These are phyloP conservation scores for Casuarina equisetifolia DNA, from an alignment of 306 rosid species.

Conservation along the genomic window DNA sequence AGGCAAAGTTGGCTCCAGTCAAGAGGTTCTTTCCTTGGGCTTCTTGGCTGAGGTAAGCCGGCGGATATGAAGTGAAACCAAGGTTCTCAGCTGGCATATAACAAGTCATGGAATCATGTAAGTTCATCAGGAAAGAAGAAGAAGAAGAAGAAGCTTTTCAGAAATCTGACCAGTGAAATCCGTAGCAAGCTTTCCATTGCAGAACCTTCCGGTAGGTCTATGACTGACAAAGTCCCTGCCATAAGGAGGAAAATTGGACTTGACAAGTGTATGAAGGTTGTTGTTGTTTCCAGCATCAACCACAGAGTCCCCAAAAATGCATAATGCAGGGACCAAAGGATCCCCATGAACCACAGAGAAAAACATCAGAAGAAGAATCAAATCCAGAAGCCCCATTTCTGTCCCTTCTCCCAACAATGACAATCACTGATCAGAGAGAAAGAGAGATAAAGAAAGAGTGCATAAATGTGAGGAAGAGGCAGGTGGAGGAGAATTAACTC, in stretches of 20 bases:
- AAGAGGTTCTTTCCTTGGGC: slow-evolving; percentile 51
- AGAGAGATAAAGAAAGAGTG: slow-evolving; percentile 1
- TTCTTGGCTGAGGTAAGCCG: slow-evolving; percentile 59
- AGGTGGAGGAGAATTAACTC: slow-evolving; percentile 8
- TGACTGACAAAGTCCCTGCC: slow-evolving; percentile 66
- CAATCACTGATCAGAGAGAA: neutral
- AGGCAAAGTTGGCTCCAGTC: slow-evolving; percentile 67
- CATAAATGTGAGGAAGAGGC: slow-evolving; percentile 24
- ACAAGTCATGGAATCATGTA: neutral
- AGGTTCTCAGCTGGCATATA: slow-evolving; percentile 51
- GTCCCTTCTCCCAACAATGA: neutral
- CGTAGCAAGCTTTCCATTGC: slow-evolving; percentile 62
- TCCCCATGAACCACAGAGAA: slow-evolving; percentile 34
- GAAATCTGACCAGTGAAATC: slow-evolving; percentile 55
- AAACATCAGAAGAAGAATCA: slow-evolving; percentile 32
- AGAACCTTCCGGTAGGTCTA: slow-evolving; percentile 66
- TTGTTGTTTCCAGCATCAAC: slow-evolving; percentile 66
- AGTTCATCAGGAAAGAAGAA: slow-evolving; percentile 5
- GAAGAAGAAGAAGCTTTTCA: neutral
- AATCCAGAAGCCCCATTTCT: slow-evolving; percentile 36
- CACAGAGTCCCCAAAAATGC: slow-evolving; percentile 65
- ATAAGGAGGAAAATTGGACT: slow-evolving; percentile 64
- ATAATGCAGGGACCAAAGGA: slow-evolving; percentile 63
- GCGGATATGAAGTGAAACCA: slow-evolving; percentile 60
- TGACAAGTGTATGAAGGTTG: slow-evolving; percentile 41